These are phyloP conservation scores for Camellia oleifera DNA, from an alignment of 179 eudicot species.

Conservation along the genomic window DNA sequence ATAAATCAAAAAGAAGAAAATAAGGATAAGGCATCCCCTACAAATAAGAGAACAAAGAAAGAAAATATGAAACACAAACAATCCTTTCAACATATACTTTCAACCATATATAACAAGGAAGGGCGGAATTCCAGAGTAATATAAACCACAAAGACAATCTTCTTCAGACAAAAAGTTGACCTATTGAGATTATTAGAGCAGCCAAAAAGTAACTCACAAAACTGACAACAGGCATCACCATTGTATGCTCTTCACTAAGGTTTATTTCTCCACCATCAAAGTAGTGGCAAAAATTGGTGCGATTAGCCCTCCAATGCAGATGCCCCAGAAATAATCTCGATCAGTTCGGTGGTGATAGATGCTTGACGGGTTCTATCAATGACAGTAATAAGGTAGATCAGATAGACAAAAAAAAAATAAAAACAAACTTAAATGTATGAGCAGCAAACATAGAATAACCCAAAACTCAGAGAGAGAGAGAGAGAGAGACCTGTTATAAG, in stretches of 20 bases:
- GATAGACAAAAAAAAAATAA: not conserved
- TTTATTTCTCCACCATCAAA: conserved; percentile 50
- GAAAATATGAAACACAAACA: not conserved
- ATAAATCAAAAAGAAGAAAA: not conserved
- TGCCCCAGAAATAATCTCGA: conserved; percentile 94
- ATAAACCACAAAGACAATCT: conserved; percentile 6
- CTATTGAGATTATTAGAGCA: conserved; percentile 26
- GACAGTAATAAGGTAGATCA: conserved; percentile 21
- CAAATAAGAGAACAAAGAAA: not conserved
- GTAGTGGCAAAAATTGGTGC: conserved; percentile 16
- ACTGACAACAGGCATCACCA: conserved; percentile 23
- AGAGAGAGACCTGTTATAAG: conserved; percentile 64
- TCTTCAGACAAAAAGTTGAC: conserved; percentile 11
- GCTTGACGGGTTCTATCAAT: conserved; percentile 91
- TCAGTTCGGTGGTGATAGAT: conserved; percentile 86
- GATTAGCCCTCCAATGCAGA: conserved; percentile 70
- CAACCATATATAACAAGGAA: not conserved
- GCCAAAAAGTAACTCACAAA: conserved; percentile 14
- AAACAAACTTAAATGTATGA: not conserved
- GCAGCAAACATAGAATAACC: not conserved
- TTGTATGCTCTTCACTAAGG: conserved; percentile 19
- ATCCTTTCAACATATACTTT: not conserved
- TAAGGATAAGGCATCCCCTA: not conserved
- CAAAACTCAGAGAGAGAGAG: conserved; percentile 14
- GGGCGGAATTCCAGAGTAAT: not conserved